Percentiles rank a stretch among this genome's conserved stretches.
Conservation (phyloP, 768 basidiomycete species). For the Lactifluus piperatus region DNA sequence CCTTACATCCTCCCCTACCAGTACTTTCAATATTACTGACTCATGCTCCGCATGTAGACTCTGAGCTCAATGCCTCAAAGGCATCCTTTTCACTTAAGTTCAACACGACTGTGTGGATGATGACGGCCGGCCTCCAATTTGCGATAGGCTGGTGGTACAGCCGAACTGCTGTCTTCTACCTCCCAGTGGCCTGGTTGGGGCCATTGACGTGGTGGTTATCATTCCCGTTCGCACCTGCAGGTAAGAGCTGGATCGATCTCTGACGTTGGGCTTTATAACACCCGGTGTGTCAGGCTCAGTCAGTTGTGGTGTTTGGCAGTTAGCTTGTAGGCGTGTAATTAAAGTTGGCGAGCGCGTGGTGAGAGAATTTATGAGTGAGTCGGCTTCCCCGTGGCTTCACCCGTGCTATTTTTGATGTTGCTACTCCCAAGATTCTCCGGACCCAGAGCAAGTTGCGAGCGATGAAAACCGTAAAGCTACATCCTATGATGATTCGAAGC, state of each 20-base stretch:
- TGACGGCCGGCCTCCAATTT: conserved; percentile 85
- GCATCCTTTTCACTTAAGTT: conserved; percentile 70
- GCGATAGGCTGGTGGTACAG: conserved; percentile 88
- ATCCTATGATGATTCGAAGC: background rate
- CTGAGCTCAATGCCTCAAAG: conserved; percentile 68
- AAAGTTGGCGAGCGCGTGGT: conserved; percentile 51
- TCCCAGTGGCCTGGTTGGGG: conserved; percentile 86
- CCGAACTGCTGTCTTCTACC: conserved; percentile 83
- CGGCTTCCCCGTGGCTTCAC: background rate
- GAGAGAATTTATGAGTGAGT: conserved; percentile 15
- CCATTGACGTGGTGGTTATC: conserved; percentile 83
- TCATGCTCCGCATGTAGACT: conserved; percentile 38
- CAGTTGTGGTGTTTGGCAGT: conserved; percentile 90
- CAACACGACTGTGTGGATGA: conserved; percentile 63
- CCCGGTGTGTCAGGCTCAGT: conserved; percentile 60
- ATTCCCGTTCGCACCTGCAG: conserved; percentile 84
- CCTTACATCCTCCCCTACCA: background rate
- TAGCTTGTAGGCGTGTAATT: conserved; percentile 86
- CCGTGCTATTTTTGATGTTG: background rate
- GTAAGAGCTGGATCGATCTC: conserved; percentile 33
- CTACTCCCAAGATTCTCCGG: background rate
- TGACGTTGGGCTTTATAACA: background rate
- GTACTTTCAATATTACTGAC: background rate
- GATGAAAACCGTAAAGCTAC: background rate
- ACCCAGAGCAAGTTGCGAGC: background rate